Evolutionary conservation across 2,329 filamentous ascomycete genomes (phyloP).

Genomic region (Exophiala dermatitidis): DNA sequence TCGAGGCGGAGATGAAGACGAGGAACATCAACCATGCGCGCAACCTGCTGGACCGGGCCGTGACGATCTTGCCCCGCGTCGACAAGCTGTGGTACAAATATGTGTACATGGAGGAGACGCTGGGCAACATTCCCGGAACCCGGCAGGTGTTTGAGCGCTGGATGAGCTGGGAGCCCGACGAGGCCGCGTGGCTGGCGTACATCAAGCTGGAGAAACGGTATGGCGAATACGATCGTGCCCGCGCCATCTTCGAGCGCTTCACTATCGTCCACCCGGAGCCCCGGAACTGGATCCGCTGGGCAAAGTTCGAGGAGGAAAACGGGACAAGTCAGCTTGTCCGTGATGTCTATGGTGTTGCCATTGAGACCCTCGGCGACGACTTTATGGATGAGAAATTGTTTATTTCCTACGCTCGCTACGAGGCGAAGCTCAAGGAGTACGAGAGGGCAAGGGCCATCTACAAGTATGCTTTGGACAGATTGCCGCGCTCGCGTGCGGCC

Average conservation of each 20-base stretch:
- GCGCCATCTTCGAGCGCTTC: slow-evolving; percentile 82
- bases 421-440: slow-evolving; percentile 90
- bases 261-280: slow-evolving; percentile 90
- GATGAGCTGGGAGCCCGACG: slow-evolving; percentile 97
- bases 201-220: slow-evolving; percentile 97
- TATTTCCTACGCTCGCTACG: slow-evolving; percentile 89
- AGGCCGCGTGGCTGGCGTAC: slow-evolving; percentile 90
- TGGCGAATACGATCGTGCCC: slow-evolving; percentile 80
- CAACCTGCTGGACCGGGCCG: slow-evolving; percentile 89
- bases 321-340: slow-evolving; percentile 86
- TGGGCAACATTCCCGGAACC: slow-evolving; percentile 87
- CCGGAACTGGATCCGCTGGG: slow-evolving; percentile 98
- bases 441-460: slow-evolving; percentile 91
- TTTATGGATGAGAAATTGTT: slow-evolving; percentile 96
- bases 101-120: slow-evolving; percentile 96
- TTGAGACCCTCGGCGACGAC: slow-evolving; percentile 85
- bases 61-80: slow-evolving; percentile 79
- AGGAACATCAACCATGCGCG: slow-evolving; percentile 95
- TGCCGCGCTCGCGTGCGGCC: slow-evolving; percentile 79
- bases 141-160: slow-evolving; percentile 93
- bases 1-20: slow-evolving; percentile 92
- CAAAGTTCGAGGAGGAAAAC: slow-evolving; percentile 91
- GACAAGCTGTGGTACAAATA: slow-evolving; percentile 99
- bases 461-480: slow-evolving; percentile 87
- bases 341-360: slow-evolving; percentile 80